These are phyloP conservation scores for Ramaria sp. DNA, from an alignment of 768 basidiomycete genomes.

Conservation along the genomic window DNA sequence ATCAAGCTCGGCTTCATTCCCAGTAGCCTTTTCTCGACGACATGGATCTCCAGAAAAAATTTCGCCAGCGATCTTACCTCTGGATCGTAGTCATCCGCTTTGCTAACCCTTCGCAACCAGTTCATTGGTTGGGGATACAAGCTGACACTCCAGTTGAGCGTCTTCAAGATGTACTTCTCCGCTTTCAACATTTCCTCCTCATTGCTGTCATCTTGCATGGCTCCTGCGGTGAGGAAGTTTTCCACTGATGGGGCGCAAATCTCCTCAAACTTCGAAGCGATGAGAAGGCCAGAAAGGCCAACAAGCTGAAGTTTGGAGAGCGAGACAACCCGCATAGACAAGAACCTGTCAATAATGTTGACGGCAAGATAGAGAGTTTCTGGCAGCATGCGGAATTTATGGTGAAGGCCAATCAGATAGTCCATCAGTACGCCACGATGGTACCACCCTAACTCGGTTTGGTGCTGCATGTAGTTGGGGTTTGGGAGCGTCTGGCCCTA, in stretches of 20 bases:
- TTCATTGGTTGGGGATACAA: constrained; percentile 77
- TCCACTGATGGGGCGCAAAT: constrained; percentile 76
- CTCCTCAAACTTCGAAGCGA: constrained; percentile 89
- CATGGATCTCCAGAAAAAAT: constrained; percentile 80
- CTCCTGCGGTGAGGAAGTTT: constrained; percentile 39
- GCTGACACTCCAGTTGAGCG: constrained; percentile 75
- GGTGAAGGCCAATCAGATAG: constrained; percentile 90
- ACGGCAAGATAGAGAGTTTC: constrained; percentile 87
- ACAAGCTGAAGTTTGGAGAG: constrained; percentile 84
- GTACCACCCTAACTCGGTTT: constrained; percentile 78
- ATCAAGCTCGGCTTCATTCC: constrained; percentile 64
- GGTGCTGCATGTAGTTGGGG: constrained; percentile 74
- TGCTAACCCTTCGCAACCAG: constrained; percentile 81
- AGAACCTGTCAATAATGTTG: constrained; percentile 71
- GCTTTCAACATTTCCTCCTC: constrained; percentile 80
- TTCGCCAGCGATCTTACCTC: constrained; percentile 82
- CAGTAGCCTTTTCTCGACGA: constrained; percentile 73
- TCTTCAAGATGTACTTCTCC: constrained; percentile 80
- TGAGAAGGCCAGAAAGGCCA: constrained; percentile 77
- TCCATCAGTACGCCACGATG: constrained; percentile 86
- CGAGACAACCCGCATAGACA: constrained; percentile 60
- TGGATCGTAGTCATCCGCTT: constrained; percentile 86
- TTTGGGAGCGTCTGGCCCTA: constrained; percentile 67
- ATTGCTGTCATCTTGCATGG: constrained; percentile 26
- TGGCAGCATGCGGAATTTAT: constrained; percentile 72